phyloP scores from a whole-genome alignment of 805 yeast species.

The Sungouiozyma ichnusensis region DNA sequence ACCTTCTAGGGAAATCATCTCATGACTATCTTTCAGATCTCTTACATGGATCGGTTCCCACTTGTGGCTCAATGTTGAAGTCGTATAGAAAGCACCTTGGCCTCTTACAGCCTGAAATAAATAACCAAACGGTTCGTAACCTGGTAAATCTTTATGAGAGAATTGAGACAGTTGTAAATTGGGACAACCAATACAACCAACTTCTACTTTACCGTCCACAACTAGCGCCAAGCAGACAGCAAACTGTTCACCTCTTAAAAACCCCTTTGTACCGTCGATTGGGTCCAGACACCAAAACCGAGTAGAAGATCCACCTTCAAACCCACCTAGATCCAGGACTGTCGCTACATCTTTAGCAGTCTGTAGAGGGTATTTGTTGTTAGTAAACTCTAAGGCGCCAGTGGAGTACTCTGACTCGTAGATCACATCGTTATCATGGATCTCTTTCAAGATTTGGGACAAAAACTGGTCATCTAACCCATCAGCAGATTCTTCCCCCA shows the following conservation, averaged over 20 bases:
- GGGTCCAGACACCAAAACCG: conserved; percentile 98
- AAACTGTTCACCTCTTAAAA: conserved; percentile 89
- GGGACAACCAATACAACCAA: conserved; percentile 96
- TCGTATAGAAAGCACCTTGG: conserved; percentile 27
- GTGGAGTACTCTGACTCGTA: conserved; percentile 28
- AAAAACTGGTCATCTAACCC: conserved; percentile 44
- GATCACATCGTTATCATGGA: conserved; percentile 40
- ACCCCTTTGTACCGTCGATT: conserved; percentile 96
- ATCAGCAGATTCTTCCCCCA: conserved; percentile 88
- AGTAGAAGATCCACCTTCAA: conserved; percentile 66
- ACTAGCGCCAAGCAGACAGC: conserved; percentile 91
- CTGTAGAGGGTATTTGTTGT: conserved; percentile 26
- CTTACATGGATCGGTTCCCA: conserved; percentile 50
- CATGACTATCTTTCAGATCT: conserved; percentile 12
- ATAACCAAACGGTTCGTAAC: conserved; percentile 24
- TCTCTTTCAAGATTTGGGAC: conserved; percentile 47
- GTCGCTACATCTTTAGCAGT: conserved; percentile 42
- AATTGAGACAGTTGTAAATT: conserved; percentile 43
- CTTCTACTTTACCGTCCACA: conserved; percentile 70
- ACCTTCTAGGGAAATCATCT: conserved; percentile 48
- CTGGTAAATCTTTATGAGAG: conserved; percentile 31
- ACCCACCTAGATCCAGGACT: conserved; percentile 70
- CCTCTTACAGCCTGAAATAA: conserved; percentile 26
- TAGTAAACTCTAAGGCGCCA: conserved; percentile 12
- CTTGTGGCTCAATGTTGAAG: conserved; percentile 17